Evolutionary conservation across 2,329 filamentous ascomycete species (phyloP).

Genomic region (Fusarium newnesense): DNA sequence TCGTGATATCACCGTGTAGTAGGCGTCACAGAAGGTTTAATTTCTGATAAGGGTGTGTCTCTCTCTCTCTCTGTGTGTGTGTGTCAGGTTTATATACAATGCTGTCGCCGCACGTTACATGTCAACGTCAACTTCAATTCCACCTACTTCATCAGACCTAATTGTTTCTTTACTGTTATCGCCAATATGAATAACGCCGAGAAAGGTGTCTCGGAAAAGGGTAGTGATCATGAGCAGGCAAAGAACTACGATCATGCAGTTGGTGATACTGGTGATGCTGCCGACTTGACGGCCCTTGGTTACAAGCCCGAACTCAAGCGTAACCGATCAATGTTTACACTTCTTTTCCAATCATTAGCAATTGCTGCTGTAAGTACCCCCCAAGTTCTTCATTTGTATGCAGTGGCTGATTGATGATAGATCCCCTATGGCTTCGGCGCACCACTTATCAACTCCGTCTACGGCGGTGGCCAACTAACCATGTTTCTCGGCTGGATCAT

Average conservation of each 20-base stretch:
- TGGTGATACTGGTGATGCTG: slow-evolving; percentile 33
- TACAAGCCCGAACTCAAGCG: slow-evolving; percentile 53
- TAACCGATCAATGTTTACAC: slow-evolving; percentile 44
- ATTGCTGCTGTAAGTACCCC: slow-evolving; percentile 40
- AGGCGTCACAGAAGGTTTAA: slow-evolving; percentile 14
- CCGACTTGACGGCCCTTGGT: slow-evolving; percentile 56
- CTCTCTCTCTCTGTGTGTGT: background rate
- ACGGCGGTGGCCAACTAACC: slow-evolving; percentile 47
- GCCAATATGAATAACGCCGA: slow-evolving; percentile 13
- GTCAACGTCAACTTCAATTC: background rate
- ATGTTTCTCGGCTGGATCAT: slow-evolving; percentile 76
- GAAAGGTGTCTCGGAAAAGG: slow-evolving; percentile 22
- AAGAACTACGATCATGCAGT: slow-evolving; percentile 12
- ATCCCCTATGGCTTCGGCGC: slow-evolving; percentile 42
- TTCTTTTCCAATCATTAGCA: slow-evolving; percentile 44
- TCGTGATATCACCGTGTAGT: slow-evolving; percentile 17
- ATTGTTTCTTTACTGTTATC: background rate
- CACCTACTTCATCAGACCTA: background rate
- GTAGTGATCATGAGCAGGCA: slow-evolving; percentile 14
- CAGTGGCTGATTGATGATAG: slow-evolving; percentile 3
- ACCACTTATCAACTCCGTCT: slow-evolving; percentile 38
- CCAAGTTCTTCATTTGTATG: accelerated
- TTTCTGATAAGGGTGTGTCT: background rate
- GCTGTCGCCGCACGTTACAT: background rate
- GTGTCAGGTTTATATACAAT: slow-evolving; percentile 22